A percentile compares a stretch with the other conserved stretches of the same genome.
These are phyloP conservation scores for Phaeodactylum tricornutum DNA, from an alignment of 108 stramenopile genomes.

Conservation along the genomic window DNA sequence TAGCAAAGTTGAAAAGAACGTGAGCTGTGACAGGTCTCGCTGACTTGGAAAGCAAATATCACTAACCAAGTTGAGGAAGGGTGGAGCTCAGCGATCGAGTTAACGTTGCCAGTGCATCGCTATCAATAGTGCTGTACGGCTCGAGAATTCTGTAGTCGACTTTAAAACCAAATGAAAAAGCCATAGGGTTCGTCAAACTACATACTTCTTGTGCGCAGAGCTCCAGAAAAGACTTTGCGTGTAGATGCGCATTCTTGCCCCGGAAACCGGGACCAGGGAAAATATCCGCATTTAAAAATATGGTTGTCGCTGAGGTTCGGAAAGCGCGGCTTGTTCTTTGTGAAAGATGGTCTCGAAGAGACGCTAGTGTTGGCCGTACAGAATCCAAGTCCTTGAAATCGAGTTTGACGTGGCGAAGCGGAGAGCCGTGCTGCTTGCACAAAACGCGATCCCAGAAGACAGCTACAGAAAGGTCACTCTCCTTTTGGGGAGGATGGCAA, in stretches of 20 bases:
- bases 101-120: conserved; percentile 11
- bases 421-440: too few species aligned
- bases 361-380: conserved; percentile 20
- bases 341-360: background rate
- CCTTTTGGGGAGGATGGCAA: conserved; percentile 28
- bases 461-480: conserved; percentile 21
- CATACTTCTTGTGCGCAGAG: conserved; percentile 16
- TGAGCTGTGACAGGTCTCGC: too few species aligned
- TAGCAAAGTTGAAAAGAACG: too few species aligned
- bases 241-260: conserved; percentile 3
- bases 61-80: too few species aligned
- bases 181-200: conserved; percentile 4
- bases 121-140: conserved; percentile 18
- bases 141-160: conserved; percentile 7
- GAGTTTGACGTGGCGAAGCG: conserved; percentile 18
- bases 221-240: conserved; percentile 21
- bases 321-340: too few species aligned
- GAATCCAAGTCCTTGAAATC: conserved; percentile 44
- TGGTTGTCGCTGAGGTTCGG: conserved; percentile 1
- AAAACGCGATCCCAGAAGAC: conserved; percentile 5
- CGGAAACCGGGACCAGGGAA: conserved; percentile 25
- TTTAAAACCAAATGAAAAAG: conserved; percentile 34
- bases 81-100: too few species aligned
- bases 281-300: conserved; percentile 47
- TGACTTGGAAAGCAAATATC: too few species aligned